A percentile compares a stretch with the other conserved stretches of the same genome.
Conservation (phyloP, 148 eudicot genomes). For the Gaultheria prostrata region DNA sequence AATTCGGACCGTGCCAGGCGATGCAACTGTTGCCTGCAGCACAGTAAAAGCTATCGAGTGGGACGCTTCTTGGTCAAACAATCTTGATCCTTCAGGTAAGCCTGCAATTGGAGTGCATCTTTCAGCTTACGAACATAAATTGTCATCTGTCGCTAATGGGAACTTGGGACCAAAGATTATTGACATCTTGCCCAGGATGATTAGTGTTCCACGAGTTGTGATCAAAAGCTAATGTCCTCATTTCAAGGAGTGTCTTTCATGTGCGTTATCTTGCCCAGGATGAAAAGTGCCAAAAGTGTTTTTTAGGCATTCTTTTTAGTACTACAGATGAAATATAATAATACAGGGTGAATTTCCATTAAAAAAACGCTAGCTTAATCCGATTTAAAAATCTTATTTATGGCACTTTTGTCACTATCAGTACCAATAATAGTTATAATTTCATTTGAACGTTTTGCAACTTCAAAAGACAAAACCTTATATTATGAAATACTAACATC, state of each 20-base stretch:
- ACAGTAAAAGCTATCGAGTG: constrained; percentile 84
- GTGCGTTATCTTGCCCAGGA: too few species aligned
- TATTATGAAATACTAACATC: too few species aligned
- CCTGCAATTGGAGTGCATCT: constrained; percentile 80
- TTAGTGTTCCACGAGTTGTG: not conserved
- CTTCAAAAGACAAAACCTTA: too few species aligned
- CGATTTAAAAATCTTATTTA: too few species aligned
- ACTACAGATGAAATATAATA: too few species aligned
- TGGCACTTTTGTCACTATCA: too few species aligned
- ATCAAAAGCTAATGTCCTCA: constrained; percentile 6
- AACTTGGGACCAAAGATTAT: constrained; percentile 8
- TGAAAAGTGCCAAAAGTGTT: too few species aligned
- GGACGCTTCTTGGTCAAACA: constrained; percentile 80
- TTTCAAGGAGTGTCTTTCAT: not conserved
- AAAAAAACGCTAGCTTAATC: too few species aligned
- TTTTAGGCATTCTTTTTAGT: too few species aligned
- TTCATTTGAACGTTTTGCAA: not conserved
- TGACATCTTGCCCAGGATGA: not conserved
- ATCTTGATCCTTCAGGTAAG: constrained; percentile 91
- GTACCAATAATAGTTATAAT: too few species aligned
- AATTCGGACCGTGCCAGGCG: constrained; percentile 90
- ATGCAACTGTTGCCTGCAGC: constrained; percentile 83
- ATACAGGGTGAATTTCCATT: too few species aligned
- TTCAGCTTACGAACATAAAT: constrained; percentile 22
- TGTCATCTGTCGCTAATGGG: not conserved